phyloP scores from a whole-genome alignment of 2,329 filamentous ascomycete species.

The Cercospora citrullina region DNA sequence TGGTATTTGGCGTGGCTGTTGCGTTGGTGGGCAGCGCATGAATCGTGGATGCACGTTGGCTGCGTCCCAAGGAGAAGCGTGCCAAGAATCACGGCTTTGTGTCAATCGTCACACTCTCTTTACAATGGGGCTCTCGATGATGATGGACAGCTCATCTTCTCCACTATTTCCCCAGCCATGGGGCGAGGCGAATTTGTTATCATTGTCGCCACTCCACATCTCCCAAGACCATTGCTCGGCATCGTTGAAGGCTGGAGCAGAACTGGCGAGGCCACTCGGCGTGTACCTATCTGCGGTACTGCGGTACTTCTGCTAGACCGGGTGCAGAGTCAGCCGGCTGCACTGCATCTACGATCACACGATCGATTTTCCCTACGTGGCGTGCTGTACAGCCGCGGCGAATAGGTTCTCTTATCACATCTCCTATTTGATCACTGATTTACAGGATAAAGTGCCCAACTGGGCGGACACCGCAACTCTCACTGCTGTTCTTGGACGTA shows the following conservation, averaged over 20 bases:
- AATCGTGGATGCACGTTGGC: neutral
- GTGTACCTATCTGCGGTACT: neutral
- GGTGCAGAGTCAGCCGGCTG: conserved; percentile 3
- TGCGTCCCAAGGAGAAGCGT: neutral
- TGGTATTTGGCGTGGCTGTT: neutral
- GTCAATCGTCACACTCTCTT: neutral
- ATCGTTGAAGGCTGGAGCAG: neutral
- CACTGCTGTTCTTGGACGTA: neutral
- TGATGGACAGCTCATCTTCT: neutral
- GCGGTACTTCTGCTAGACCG: neutral
- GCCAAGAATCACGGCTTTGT: neutral
- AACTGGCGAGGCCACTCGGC: neutral
- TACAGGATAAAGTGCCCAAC: neutral
- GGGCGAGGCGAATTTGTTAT: neutral
- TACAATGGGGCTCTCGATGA: neutral
- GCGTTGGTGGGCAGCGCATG: neutral
- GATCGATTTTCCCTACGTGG: neutral
- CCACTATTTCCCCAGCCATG: neutral
- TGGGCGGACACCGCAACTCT: neutral
- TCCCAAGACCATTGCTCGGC: neutral
- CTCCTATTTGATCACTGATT: neutral
- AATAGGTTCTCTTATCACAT: neutral
- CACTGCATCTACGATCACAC: neutral
- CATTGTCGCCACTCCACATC: neutral
- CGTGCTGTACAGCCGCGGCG: neutral